Percentiles rank a stretch among this genome's conserved stretches.
phyloP scores from a whole-genome alignment of 805 yeast genomes.

The Kuraishia ogatae region DNA sequence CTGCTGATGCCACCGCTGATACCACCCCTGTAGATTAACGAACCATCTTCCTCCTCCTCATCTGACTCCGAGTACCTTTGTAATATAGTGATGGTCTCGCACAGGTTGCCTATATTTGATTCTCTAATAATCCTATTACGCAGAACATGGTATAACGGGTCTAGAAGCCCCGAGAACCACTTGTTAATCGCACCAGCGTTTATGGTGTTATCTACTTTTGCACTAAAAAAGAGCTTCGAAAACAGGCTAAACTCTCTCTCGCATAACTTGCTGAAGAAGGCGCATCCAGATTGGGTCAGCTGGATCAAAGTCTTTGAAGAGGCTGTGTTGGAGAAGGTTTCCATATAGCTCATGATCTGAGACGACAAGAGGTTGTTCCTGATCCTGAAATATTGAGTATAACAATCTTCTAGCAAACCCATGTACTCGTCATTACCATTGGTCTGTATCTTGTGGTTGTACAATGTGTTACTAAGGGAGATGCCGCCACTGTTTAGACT shows the following conservation, averaged over 20 bases:
- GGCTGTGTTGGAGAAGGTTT: slow-evolving; percentile 13
- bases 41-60: slow-evolving; percentile 24
- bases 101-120: slow-evolving; percentile 52
- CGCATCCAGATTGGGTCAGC: slow-evolving; percentile 51
- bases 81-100: slow-evolving; percentile 67
- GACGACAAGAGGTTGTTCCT: slow-evolving; percentile 42
- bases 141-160: slow-evolving; percentile 67
- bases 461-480: too few species aligned
- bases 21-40: slow-evolving; percentile 7
- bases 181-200: slow-evolving; percentile 31
- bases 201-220: slow-evolving; percentile 14
- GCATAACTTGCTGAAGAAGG: slow-evolving; percentile 50
- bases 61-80: slow-evolving; percentile 63
- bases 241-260: slow-evolving; percentile 57
- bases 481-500: too few species aligned
- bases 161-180: slow-evolving; percentile 60
- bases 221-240: slow-evolving; percentile 37
- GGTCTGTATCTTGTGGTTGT: too few species aligned
- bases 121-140: slow-evolving; percentile 67
- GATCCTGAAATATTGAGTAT: slow-evolving; percentile 49
- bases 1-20: neutral
- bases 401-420: slow-evolving; percentile 62
- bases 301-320: slow-evolving; percentile 37
- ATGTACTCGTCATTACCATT: slow-evolving; percentile 34
- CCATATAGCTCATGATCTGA: slow-evolving; percentile 19